Percentiles rank a stretch among this genome's conserved stretches.
Evolutionary conservation across 2,329 filamentous ascomycete species (phyloP).

Genomic region (Thermothelomyces thermophilus): DNA sequence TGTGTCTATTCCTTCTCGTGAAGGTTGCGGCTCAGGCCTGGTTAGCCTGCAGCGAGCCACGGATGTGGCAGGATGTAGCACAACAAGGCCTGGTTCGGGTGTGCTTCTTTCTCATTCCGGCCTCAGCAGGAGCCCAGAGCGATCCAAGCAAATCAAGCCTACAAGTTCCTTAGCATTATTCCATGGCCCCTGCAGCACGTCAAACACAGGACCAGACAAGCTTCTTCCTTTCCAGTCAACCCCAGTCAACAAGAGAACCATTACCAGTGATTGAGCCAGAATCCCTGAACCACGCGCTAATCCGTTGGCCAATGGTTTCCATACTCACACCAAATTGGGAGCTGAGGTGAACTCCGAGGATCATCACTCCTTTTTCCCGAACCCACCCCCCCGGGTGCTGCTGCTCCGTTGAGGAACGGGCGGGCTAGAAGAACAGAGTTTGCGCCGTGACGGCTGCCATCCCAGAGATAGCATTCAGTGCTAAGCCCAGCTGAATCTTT

Average conservation of each 20-base stretch:
- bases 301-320: conserved; percentile 7
- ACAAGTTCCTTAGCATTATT: no score
- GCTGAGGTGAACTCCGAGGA: conserved; percentile 21
- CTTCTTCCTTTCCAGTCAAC: conserved; percentile 23
- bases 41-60: conserved; percentile 13
- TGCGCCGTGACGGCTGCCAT: no score
- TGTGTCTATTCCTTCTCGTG: conserved; percentile 12
- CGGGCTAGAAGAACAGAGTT: no score
- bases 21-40: conserved; percentile 17
- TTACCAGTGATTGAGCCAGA: conserved; percentile 27
- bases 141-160: conserved; percentile 15
- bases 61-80: conserved; percentile 21
- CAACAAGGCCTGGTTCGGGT: conserved; percentile 4
- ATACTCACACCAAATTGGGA: neutral
- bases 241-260: conserved; percentile 22
- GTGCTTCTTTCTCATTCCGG: conserved; percentile 13
- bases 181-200: conserved; percentile 21
- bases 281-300: conserved; percentile 21
- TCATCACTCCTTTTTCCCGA: conserved; percentile 31
- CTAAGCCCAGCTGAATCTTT: no score
- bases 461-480: no score
- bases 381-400: no score
- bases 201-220: conserved; percentile 26
- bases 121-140: conserved; percentile 13
- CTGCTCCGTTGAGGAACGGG: conserved; percentile 22